A percentile compares a stretch with the other conserved stretches of the same genome.
Conservation (phyloP, 1,284 basidiomycete species). For the Bothia castanella region DNA sequence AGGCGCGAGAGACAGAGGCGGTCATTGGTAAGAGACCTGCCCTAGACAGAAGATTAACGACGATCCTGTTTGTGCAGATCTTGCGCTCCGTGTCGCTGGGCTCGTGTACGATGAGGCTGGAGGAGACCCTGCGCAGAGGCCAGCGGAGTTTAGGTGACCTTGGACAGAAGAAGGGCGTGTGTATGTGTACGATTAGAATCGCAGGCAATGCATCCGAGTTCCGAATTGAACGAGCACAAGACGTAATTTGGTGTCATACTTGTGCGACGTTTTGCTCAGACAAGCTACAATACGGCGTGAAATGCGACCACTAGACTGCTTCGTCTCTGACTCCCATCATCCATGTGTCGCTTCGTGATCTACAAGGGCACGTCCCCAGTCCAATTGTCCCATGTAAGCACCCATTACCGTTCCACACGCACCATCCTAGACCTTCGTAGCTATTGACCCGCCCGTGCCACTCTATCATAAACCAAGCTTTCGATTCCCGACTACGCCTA, state of each 20-base stretch:
- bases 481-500: constrained; percentile 84
- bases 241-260: constrained; percentile 22
- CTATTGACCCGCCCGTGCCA: constrained; percentile 89
- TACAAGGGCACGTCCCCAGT: constrained; percentile 90
- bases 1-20: constrained; percentile 71
- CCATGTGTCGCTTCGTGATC: constrained; percentile 85
- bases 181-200: constrained; percentile 3
- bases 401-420: background rate
- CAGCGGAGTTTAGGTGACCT: constrained; percentile 62
- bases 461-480: constrained; percentile 95
- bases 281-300: background rate
- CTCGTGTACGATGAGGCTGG: constrained; percentile 78
- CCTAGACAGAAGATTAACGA: background rate
- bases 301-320: background rate
- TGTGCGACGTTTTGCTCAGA: constrained; percentile 1
- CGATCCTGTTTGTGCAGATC: constrained; percentile 45
- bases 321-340: background rate
- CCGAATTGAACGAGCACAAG: constrained; percentile 11
- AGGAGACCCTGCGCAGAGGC: constrained; percentile 62
- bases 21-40: constrained; percentile 68
- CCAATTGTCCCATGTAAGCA: constrained; percentile 74
- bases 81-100: constrained; percentile 79
- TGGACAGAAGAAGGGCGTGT: background rate
- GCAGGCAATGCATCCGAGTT: background rate
- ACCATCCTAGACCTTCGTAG: constrained; percentile 35